Evolutionary conservation across 164 flowering plant species (phyloP), one percentile per base, ranked within the genome.

Genomic region (Dillenia turbinata): DNA sequence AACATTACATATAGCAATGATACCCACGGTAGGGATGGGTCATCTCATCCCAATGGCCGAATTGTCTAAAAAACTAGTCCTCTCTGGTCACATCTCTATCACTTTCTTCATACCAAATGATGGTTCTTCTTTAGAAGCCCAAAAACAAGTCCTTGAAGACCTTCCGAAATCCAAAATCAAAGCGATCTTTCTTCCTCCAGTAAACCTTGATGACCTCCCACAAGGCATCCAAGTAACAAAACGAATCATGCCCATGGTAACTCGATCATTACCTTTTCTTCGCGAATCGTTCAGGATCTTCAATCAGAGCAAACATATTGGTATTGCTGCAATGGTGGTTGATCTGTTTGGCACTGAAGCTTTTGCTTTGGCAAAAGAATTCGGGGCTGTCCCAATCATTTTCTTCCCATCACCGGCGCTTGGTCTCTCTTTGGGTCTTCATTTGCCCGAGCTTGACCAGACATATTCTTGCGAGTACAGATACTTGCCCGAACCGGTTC

Each of bases 321-420:
- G 59, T 8, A 43, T 75, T 1, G 76, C 59, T 0, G 77, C 78
- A 5, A 11, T 86, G 33, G 79, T 84, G 0, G 80, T 73, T 8
- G 89, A 86, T 64, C 75, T 78, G 13, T 84, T 86, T 57, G 84
- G 83, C 13, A 73, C 83, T 6, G 83, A 79, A 51, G 82, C 69
- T 0, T 75, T 86, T 49, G 83, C 78, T 9, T 73, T 75, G 0
- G 85, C 85, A 2, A 19, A 3, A 8, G 87, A 82, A 17, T 64
- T 83, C 24, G 33, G 59, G 0, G 15, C 79, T 13, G 26, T 81
- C 0, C 66, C 75, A 0, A 81, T 76, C 65, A 26, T 85, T 12
- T 86, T 79, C 70, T 81, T 61, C 64, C 79, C 92, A 0, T 65
- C 85, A 0, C 68, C 81, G 0, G 83, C 85, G 14, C 76, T 73